Percentiles rank a stretch among this genome's conserved stretches.
Conservation (phyloP, 805 yeast genomes). For the Jamesozyma lodderae region DNA sequence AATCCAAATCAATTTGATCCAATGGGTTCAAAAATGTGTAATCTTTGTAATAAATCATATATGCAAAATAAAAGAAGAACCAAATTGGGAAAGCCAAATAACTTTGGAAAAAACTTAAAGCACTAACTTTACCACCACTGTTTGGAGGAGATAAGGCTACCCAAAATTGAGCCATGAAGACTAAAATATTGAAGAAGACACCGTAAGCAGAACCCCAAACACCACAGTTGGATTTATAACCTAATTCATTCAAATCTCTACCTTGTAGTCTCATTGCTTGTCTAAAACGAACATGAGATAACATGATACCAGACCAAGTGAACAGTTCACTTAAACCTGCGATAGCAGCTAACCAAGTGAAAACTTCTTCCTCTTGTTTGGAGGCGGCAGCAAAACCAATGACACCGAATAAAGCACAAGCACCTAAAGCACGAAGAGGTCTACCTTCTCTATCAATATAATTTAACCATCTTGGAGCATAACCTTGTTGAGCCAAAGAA, state of each 20-base stretch:
- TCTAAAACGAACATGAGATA: conserved; percentile 48
- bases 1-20: conserved; percentile 36
- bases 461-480: conserved; percentile 48
- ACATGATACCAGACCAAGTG: conserved; percentile 50
- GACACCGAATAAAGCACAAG: conserved; percentile 46
- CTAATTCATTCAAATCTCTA: conserved; percentile 38
- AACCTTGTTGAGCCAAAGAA: conserved; percentile 64
- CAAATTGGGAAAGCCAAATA: conserved; percentile 45
- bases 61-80: conserved; percentile 38
- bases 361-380: conserved; percentile 42
- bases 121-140: conserved; percentile 28
- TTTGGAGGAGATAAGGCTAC: conserved; percentile 52
- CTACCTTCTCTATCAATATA: conserved; percentile 51
- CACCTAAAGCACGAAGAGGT: conserved; percentile 45
- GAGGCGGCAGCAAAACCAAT: conserved; percentile 55
- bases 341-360: conserved; percentile 52
- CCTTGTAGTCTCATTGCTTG: conserved; percentile 45
- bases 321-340: conserved; percentile 52
- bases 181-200: conserved; percentile 39
- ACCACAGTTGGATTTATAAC: conserved; percentile 42
- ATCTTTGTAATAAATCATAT: conserved; percentile 39
- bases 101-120: conserved; percentile 40
- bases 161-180: conserved; percentile 54
- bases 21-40: conserved; percentile 29
- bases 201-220: conserved; percentile 43